A percentile compares a stretch with the other conserved stretches of the same genome.
phyloP scores from a whole-genome alignment of 805 yeast genomes.

The Kazachstania africana region DNA sequence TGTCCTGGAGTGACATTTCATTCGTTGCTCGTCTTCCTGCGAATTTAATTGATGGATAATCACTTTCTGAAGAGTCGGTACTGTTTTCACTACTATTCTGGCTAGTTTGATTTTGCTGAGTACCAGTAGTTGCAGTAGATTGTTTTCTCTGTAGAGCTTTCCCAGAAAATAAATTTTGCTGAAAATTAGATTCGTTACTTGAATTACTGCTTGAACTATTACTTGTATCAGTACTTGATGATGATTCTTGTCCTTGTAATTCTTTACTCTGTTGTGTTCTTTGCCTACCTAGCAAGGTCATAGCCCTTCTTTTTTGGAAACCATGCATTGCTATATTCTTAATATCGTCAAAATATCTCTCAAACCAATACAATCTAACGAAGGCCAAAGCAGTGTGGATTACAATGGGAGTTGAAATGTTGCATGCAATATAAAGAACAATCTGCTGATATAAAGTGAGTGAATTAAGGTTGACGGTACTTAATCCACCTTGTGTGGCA shows the following conservation, averaged over 20 bases:
- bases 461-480: constrained; percentile 55
- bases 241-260: too few relatives aligned
- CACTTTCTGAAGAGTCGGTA: too few relatives aligned
- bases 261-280: not conserved
- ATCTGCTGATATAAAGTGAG: constrained; percentile 70
- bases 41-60: too few relatives aligned
- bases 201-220: too few relatives aligned
- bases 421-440: constrained; percentile 45
- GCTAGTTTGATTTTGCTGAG: too few relatives aligned
- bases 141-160: too few relatives aligned
- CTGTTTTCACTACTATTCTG: too few relatives aligned
- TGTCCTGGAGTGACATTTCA: constrained; percentile 63
- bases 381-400: constrained; percentile 70
- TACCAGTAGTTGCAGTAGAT: too few relatives aligned
- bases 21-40: constrained; percentile 21
- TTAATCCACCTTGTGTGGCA: constrained; percentile 83
- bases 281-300: constrained; percentile 15
- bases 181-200: too few relatives aligned
- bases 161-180: too few relatives aligned
- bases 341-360: constrained; percentile 72
- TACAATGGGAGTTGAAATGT: constrained; percentile 73
- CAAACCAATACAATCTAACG: constrained; percentile 78
- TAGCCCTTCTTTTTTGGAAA: constrained; percentile 65
- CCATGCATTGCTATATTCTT: constrained; percentile 60
- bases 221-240: too few relatives aligned